Base-by-base conservation (phyloP, 2,329 filamentous ascomycete genomes). In the Microdochium paspali region DNA sequence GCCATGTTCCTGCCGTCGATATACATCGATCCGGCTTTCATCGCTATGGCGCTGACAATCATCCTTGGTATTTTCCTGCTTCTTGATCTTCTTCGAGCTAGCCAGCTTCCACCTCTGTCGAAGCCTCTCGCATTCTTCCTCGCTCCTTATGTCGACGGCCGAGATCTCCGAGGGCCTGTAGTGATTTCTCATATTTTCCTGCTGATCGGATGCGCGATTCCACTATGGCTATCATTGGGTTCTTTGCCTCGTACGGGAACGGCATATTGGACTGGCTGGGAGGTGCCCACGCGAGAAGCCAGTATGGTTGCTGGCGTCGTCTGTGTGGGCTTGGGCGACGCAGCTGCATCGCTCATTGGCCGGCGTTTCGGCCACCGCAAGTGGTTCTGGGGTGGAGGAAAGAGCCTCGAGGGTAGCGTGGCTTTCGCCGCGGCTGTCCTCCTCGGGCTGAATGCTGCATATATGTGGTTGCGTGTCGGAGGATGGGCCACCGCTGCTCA, bases 181-280 rank as follows among this genome's bases (percentile, higher is more conserved):
- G 91, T 98, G 40, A 86, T 98, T 46, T 94, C 87, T 0, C 93
- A 97, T 63, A 94, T 98, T 45, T 98, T 98, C 61, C 75, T 98
- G 10, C 77, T 97, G 4, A 89, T 97, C 47, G 93, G 93, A 30
- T 97, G 93, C 57, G 91, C 91, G 7, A 90, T 97, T 4, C 93
- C 93, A 0, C 77, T 97, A 2, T 97, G 93, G 93, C 74, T 96
- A 2, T 85, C 83, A 3, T 75, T 96, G 12, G 87, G 87, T 0
- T 82, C 84, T 1, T 69, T 87, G 0, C 68, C 78, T 0, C 77
- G 86, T 3, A 68, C 60, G 0, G 81, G 77, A 1, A 59, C 67
- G 0, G 73, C 66, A 10, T 76, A 76, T 23, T 80, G 84, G 64
- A 57, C 62, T 10, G 87, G 84, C 12, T 97, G 91, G 91, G 84